Conservation (phyloP, 2,329 filamentous ascomycete genomes). For the Trichoderma breve region DNA sequence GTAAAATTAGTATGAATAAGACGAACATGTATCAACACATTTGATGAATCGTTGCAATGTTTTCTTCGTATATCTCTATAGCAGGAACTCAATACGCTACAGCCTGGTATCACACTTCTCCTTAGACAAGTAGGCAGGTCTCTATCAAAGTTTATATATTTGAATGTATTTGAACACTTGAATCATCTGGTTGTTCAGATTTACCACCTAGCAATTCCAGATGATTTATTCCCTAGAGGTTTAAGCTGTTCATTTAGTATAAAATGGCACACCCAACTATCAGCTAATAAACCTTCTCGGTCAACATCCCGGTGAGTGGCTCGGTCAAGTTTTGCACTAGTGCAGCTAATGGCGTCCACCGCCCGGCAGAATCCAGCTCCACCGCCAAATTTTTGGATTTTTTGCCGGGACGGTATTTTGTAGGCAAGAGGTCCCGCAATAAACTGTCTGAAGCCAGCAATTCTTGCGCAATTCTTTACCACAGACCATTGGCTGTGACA, state of each 20-base stretch:
- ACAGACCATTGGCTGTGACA: conserved; percentile 28
- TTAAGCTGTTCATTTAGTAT: neutral
- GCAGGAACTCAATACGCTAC: neutral
- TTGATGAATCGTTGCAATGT: neutral
- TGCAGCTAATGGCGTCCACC: conserved; percentile 27
- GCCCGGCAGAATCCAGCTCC: conserved; percentile 40
- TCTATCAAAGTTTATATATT: neutral
- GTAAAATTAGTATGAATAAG: conserved; percentile 18
- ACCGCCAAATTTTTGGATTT: conserved; percentile 42
- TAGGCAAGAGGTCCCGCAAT: conserved; percentile 25
- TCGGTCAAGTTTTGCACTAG: neutral
- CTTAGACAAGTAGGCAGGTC: neutral
- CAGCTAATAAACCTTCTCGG: neutral
- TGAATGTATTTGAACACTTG: neutral
- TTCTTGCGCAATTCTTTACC: conserved; percentile 32
- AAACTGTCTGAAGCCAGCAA: conserved; percentile 23
- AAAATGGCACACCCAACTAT: neutral
- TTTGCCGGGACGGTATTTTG: conserved; percentile 20
- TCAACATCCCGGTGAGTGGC: neutral
- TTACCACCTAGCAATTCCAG: neutral
- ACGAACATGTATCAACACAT: conserved; percentile 14
- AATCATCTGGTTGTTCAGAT: neutral
- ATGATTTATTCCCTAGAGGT: neutral
- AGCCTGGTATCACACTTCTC: neutral
- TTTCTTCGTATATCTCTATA: neutral